Evolutionary conservation across 2,329 filamentous ascomycete species (phyloP), one percentile per base, ranked within the genome.

Genomic region (Fulvia fulva): DNA sequence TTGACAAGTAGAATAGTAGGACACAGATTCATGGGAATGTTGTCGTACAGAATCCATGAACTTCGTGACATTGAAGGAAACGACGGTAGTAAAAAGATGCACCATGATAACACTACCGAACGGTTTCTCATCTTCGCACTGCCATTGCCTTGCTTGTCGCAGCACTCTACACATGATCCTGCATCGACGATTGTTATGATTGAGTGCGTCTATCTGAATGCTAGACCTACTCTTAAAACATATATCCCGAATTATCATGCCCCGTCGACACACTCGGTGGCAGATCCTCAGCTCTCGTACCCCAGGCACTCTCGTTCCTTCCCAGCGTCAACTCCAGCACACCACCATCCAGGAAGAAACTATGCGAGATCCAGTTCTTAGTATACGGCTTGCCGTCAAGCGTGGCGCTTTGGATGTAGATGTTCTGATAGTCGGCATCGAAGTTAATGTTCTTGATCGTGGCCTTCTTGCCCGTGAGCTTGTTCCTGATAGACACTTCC

Each of bases 361-460:
- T 68, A 66, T 80, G 77, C 5, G 68, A 68, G 52, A 79, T 74
- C 76, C 76, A 79, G 55, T 75, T 79, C 67, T 70, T 76, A 1
- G 69, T 75, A 51, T 77, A 79, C 7, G 68, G 58, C 63, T 73
- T 55, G 0, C 76, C 77, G 63, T 79, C 70, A 45, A 78, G 56
- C 52, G 63, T 78, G 9, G 74, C 77, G 21, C 66, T 75, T 62
- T 80, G 77, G 5, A 79, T 73, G 54, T 76, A 79, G 2, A 79
- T 74, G 28, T 72, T 74, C 61, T 74, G 63, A 55, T 78, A 77
- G 4, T 53, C 65, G 5, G 68, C 60, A 60, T 79, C 76, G 57
- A 78, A 78, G 47, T 77, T 76, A 21, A 75, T 55, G 53, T 73
- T 75, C 8, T 69, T 68, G 16, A 78, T 74, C 1, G 73, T 77